A percentile compares a stretch with the other conserved stretches of the same genome.
Evolutionary conservation across 75 land plant genomes (phyloP).

Genomic region (Picea glauca): DNA sequence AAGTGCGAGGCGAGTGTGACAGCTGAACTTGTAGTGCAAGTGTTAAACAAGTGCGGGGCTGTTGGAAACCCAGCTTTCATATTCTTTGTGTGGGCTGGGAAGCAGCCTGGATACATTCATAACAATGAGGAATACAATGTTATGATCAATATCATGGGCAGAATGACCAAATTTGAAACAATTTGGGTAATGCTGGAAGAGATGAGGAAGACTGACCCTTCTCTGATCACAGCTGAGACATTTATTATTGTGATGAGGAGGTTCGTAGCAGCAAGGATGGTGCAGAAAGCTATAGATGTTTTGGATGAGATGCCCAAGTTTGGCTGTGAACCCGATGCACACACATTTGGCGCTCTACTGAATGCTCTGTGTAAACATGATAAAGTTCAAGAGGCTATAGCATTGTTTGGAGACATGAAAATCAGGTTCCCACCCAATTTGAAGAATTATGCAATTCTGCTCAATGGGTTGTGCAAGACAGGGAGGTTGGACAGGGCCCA

Average conservation of each 20-base stretch:
- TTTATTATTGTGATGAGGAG: conserved; percentile 59
- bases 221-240: conserved; percentile 33
- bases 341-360: conserved; percentile 53
- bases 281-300: conserved; percentile 53
- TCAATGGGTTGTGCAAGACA: conserved; percentile 74
- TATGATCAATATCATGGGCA: conserved; percentile 35
- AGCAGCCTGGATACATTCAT: conserved; percentile 37
- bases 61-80: conserved; percentile 52
- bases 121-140: conserved; percentile 31
- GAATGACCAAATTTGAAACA: conserved; percentile 48
- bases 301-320: conserved; percentile 72
- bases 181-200: conserved; percentile 58
- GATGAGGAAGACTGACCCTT: conserved; percentile 35
- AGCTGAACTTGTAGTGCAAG: conserved; percentile 43
- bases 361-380: conserved; percentile 68
- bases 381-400: conserved; percentile 52
- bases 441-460: conserved; percentile 53
- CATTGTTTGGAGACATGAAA: conserved; percentile 56
- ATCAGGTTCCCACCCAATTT: conserved; percentile 38
- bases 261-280: conserved; percentile 57
- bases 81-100: conserved; percentile 54
- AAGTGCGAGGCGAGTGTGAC: conserved; percentile 29
- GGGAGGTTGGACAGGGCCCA: conserved; percentile 73
- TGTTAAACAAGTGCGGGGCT: conserved; percentile 50
- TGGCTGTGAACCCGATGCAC: conserved; percentile 43